Percentiles rank a stretch among this genome's conserved stretches.
phyloP scores from a whole-genome alignment of 805 yeast species.

The Ogataea parapolymorpha region DNA sequence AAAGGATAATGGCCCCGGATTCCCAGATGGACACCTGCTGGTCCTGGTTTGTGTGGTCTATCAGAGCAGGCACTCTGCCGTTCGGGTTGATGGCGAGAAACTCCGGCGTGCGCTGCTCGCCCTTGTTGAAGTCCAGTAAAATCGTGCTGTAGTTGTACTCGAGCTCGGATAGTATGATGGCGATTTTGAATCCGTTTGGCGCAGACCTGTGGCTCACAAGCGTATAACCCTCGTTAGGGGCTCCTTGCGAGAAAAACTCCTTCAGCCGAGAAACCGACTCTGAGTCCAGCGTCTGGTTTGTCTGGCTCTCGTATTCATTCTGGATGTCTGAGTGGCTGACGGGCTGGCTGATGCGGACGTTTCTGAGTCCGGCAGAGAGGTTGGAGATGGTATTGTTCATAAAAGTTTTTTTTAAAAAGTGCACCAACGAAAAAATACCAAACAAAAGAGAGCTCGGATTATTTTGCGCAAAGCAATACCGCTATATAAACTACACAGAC shows the following conservation, averaged over 20 bases:
- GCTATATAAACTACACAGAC: constrained; percentile 8
- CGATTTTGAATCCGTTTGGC: constrained; percentile 95
- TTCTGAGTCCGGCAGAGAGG: constrained; percentile 38
- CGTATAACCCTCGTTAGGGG: constrained; percentile 80
- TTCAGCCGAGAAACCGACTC: constrained; percentile 58
- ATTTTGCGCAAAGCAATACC: constrained; percentile 6
- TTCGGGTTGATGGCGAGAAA: constrained; percentile 93
- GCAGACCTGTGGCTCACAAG: constrained; percentile 82
- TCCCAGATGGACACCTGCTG: constrained; percentile 89
- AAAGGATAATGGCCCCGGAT: constrained; percentile 86
- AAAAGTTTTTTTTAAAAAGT: constrained; percentile 6
- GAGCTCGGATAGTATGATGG: constrained; percentile 82
- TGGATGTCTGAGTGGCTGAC: constrained; percentile 39
- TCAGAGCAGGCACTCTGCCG: constrained; percentile 91
- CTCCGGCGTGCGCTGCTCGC: constrained; percentile 92
- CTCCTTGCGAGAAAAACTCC: constrained; percentile 59
- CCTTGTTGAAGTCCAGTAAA: constrained; percentile 78
- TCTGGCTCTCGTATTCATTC: constrained; percentile 42
- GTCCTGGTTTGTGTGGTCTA: constrained; percentile 67
- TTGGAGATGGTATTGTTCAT: constrained; percentile 34
- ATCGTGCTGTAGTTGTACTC: constrained; percentile 76
- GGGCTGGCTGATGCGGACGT: constrained; percentile 31
- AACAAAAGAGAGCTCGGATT: neutral
- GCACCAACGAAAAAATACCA: constrained; percentile 1
- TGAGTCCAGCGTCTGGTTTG: constrained; percentile 39